Evolutionary conservation across 2,329 filamentous ascomycete species (phyloP), one percentile per base, ranked within the genome.

Genomic region (Trichoderma sp.): DNA sequence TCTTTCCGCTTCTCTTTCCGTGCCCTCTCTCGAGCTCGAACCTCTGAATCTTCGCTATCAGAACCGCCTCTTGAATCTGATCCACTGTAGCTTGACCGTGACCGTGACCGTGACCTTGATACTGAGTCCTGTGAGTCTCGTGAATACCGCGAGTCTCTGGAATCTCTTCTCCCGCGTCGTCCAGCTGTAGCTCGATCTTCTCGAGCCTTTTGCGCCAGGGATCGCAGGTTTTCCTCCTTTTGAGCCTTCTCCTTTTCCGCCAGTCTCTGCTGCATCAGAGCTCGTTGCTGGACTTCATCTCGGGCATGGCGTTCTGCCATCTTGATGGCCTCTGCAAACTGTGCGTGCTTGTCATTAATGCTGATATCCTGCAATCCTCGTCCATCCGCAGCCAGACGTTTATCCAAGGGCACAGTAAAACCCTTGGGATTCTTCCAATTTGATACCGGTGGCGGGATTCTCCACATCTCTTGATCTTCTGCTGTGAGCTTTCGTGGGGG

Each of bases 381-480:
- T 14, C 96, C 96, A 79, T 98, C 95, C 10, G 96, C 95, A 21
- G 96, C 96, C 74, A 99, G 82, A 77, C 96, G 90, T 83, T 99
- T 99, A 79, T 99, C 96, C 63, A 99, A 81, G 0, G 96, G 93
- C 1, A 99, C 93, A 0, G 96, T 99, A 77, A 97, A 99, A 75
- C 96, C 96, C 83, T 98, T 98, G 1, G 95, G 93, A 79, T 99
- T 99, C 87, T 99, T 99, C 96, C 96, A 99, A 80, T 98, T 98
- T 24, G 93, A 97, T 2, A 99, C 90, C 0, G 95, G 92, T 2
- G 95, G 94, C 0, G 85, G 86, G 51, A 89, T 97, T 76, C 90
- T 94, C 96, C 96, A 99, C 69, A 92, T 93, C 79, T 98, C 96
- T 79, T 98, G 95, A 75, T 99, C 96, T 78, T 97, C 94, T 6